Evolutionary conservation across 208 protist genomes (phyloP), one percentile per base, ranked within the genome.

Genomic region (Wallacemonas collosoma): DNA sequence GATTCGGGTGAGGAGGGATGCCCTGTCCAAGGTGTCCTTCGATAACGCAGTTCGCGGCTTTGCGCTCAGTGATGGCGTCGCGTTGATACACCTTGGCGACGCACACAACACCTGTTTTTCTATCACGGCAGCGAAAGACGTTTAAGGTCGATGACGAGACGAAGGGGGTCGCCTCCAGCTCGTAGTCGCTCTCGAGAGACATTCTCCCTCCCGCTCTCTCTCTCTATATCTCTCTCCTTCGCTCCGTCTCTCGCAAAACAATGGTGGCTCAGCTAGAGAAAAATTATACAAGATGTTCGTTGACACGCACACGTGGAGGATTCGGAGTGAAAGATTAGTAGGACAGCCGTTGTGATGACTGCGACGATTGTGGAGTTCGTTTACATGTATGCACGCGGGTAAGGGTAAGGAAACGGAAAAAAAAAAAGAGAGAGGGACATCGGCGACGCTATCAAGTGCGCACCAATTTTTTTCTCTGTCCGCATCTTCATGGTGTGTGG

Each of bases 41-140:
- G n/a, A 90, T 65, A n/a, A 82, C 36, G 54, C 80, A 58, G 51
- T 81, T 76, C 35, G 72, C 71, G 41, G 79, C 67, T 5, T 83
- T 78, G 5, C 86, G 85, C 39, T 82, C 68, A 36, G 73, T 76
- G 26, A 86, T 51, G 7, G 55, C 60, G 15, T 73, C 48, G 17
- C 82, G 86, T 77, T 88, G 68, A 69, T 93, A 86, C 0, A 89
- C 71, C 75, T 97, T 97, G 36, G 82, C 90, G 15, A 73, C 89
- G 60, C 82, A 76, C 36, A 54, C 15, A 11, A 68, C 76, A 12
- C 82, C 86, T 36, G 79, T 87, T 47, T 68, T 48, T 48, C 73
- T 57, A 63, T 90, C 66, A 12, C 61, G 83, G 82, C 89, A 92
- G 17, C 76, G 79, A 67, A 79, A 87, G 26, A 97, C 71, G 35